phyloP scores from a whole-genome alignment of 2,329 filamentous ascomycete genomes.

The Trichoderma lentiforme region DNA sequence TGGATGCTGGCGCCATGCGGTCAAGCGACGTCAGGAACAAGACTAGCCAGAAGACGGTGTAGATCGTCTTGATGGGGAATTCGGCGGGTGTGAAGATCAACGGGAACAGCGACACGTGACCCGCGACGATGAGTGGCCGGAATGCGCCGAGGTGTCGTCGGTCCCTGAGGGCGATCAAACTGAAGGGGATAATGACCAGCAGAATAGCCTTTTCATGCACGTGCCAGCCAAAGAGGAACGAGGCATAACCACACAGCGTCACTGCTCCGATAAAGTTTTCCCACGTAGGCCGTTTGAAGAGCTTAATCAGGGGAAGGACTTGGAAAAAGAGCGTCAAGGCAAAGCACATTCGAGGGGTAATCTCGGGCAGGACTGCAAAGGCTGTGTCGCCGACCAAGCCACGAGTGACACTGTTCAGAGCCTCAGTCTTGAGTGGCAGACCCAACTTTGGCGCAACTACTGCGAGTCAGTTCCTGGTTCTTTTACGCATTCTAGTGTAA shows the following conservation, averaged over 20 bases:
- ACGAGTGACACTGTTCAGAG: conserved; percentile 83
- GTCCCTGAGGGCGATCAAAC: conserved; percentile 84
- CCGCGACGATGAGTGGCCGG: conserved; percentile 84
- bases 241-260: conserved; percentile 91
- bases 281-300: conserved; percentile 79
- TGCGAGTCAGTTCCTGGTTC: conserved; percentile 18
- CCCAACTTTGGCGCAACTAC: conserved; percentile 78
- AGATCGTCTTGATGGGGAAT: conserved; percentile 89
- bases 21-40: conserved; percentile 85
- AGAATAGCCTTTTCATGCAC: conserved; percentile 97
- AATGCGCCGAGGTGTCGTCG: conserved; percentile 89
- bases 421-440: conserved; percentile 67
- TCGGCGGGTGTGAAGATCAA: conserved; percentile 88
- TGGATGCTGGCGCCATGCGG: conserved; percentile 77
- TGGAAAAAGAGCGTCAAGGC: conserved; percentile 79
- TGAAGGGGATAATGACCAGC: conserved; percentile 92
- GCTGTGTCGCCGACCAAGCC: conserved; percentile 90
- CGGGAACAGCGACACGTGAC: conserved; percentile 93
- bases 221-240: conserved; percentile 97
- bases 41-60: conserved; percentile 89
- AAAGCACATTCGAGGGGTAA: conserved; percentile 79
- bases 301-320: conserved; percentile 71
- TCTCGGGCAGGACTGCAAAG: conserved; percentile 87
- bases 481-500: neutral
- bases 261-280: conserved; percentile 85